Evolutionary conservation across 345 rosid species (phyloP).

Genomic region (rapeseed (Brassica napus)): Da-Ae NC_063442.1:18201001-18201500

Average conservation of each 20-base stretch:
- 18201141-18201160: no score
- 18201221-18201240: no score
- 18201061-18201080: no score
- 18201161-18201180: no score
- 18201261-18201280: not conserved
- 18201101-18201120: no score
- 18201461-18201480: conserved; percentile 40
- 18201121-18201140: no score
- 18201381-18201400: conserved; percentile 32
- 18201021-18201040: no score
- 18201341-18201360: not conserved
- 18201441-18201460: conserved; percentile 12
- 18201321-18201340: not conserved
- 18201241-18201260: not conserved
- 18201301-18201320: not conserved
- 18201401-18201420: conserved; percentile 37
- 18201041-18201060: no score
- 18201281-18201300: conserved; percentile 2
- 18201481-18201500: not conserved
- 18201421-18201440: not conserved
- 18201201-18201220: no score
- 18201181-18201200: no score
- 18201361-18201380: conserved; percentile 21
- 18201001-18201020: no score
- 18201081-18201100: no score